Evolutionary conservation across 2,329 filamentous ascomycete genomes (phyloP).

Genomic region (Sporothrix brunneoviolacea): DNA sequence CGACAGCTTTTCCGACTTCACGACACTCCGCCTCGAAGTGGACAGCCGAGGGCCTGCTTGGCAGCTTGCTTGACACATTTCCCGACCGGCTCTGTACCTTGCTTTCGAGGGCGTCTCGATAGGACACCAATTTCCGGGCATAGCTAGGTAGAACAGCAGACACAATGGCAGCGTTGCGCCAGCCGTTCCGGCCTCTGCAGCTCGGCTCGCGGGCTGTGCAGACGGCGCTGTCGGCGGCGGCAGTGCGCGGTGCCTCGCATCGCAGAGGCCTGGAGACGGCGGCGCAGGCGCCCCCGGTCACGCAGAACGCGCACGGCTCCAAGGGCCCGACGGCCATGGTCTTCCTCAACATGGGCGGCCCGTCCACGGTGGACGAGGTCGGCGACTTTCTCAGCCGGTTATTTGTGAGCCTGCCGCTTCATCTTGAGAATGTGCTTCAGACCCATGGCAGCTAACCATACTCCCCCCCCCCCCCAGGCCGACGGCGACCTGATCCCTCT

Average conservation of each 20-base stretch:
- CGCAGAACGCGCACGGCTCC: constrained; percentile 62
- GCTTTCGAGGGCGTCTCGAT: too few species aligned
- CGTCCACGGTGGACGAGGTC: constrained; percentile 81
- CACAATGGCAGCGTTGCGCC: constrained; percentile 30
- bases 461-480: constrained; percentile 45
- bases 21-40: not conserved
- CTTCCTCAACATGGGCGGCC: constrained; percentile 98
- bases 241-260: constrained; percentile 23
- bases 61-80: too few species aligned
- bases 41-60: too few species aligned
- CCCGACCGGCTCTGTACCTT: too few species aligned
- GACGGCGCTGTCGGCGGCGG: not conserved
- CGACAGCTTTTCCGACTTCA: not conserved
- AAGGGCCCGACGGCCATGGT: constrained; percentile 93
- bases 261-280: constrained; percentile 50
- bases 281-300: constrained; percentile 60
- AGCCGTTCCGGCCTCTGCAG: constrained; percentile 21
- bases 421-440: constrained; percentile 17
- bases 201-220: constrained; percentile 3
- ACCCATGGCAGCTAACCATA: not conserved
- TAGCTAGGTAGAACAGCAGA: too few species aligned
- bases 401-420: too few species aligned
- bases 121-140: too few species aligned
- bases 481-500: constrained; percentile 95
- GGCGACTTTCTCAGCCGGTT: constrained; percentile 82